phyloP scores from a whole-genome alignment of 2,329 filamentous ascomycete genomes.

The Apiospora malaysiana region DNA sequence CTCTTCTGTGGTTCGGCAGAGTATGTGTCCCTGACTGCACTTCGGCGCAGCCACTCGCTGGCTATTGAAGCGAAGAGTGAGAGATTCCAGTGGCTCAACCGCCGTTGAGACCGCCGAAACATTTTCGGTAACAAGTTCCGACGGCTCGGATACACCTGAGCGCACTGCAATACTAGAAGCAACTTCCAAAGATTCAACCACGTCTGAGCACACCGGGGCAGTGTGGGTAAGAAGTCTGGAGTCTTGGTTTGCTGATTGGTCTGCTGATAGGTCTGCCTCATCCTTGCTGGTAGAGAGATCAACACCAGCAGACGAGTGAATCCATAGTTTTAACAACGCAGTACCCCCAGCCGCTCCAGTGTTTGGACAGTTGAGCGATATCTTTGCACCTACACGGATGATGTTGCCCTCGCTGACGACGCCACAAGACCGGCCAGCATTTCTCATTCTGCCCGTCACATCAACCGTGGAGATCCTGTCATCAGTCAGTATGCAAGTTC shows the following conservation, averaged over 20 bases:
- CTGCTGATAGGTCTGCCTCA: no score
- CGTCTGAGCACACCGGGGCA: no score
- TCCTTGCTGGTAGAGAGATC: not conserved
- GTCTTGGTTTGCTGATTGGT: no score
- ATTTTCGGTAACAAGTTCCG: no score
- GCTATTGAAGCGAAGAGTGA: no score
- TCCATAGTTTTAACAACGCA: not conserved
- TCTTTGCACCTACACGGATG: not conserved
- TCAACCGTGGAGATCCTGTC: not conserved
- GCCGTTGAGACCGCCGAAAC: no score
- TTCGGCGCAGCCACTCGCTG: no score
- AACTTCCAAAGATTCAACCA: no score
- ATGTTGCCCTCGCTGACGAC: not conserved
- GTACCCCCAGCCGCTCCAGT: not conserved
- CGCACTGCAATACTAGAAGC: no score
- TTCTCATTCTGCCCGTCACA: not conserved
- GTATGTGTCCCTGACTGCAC: not conserved
- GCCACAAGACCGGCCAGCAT: not conserved
- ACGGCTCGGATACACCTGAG: no score
- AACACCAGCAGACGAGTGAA: not conserved
- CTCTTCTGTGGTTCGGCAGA: not conserved
- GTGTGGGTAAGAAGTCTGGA: no score
- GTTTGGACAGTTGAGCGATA: not conserved
- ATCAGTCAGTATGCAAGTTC: not conserved
- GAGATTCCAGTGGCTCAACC: no score